Base-by-base conservation (phyloP, 1,284 basidiomycete genomes). In the Sutorius eximius region DNA sequence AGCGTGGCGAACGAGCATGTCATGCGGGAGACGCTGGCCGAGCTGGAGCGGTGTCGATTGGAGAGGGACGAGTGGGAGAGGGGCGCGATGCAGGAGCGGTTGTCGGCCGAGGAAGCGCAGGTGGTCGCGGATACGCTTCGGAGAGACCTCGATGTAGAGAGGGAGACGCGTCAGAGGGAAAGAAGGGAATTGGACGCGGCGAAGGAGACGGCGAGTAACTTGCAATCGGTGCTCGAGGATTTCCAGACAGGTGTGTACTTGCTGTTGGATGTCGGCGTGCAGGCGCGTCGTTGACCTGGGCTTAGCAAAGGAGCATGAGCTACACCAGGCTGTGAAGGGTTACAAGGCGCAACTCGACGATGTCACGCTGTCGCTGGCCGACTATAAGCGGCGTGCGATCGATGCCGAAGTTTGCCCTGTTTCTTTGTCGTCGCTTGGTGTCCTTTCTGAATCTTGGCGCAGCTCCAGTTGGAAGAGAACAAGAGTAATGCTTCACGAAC, bases 151-250 rank as follows among this genome's bases (percentile, higher is more conserved):
- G 85, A 88, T 56, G 73, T 86, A 9, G 86, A 88, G 58, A 73
- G 79, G 52, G 82, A 82, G 51, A 78, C 77, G 30, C 71, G 81
- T 58, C 80, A 82, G 52, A 73, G 76, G 55, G 78, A 85, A 3
- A 70, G 71, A n/a, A 74, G 71, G 0, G 83, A 87, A 51, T 73
- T 90, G 29, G 82, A 85, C 51, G 72, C 75, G 15, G 95, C 98
- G 66, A 80, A 77, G 54, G 86, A 91, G 73, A 90, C 88, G 62
- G 84, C 88, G 2, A 75, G 74, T 3, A 97, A 98, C 70, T 73
- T 99, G 53, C 93, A 98, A 71, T 87, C 90, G 8, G 95, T 99
- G 2, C 75, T 99, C 57, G 88, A 93, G 68, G 97, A 99, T 72
- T 98, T 99, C 72, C 94, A 98, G 75, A 77, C 85, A 56, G 87